Base-by-base conservation (phyloP, 2,329 filamentous ascomycete genomes). In the Cryphonectria japonica region DNA sequence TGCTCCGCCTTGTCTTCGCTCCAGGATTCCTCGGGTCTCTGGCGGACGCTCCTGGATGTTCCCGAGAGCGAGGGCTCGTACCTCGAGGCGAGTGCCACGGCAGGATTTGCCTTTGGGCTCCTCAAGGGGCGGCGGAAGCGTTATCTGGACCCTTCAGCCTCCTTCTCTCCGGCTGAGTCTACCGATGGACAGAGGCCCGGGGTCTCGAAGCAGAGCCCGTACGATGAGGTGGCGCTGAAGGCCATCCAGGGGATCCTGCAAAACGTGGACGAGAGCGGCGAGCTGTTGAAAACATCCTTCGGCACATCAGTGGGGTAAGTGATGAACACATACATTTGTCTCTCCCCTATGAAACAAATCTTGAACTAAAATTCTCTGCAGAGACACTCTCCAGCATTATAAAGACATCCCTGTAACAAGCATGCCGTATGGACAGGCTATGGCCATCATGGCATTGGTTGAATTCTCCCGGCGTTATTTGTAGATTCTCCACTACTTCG, bases 341-440 rank as follows among this genome's bases (percentile, higher is more conserved):
- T 1, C 14, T 14, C 13, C 19, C 41, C 39, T 8, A n/a, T 19
- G 9, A 19, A 3, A 3, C 13, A 26, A n/a, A 8, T 1, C 19
- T 6, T 60, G 39, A n/a, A 19, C 69, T 73, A 39, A 69, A n/a
- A 5, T 14, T 37, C 13, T 37, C 37, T 5, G 37, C 46, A 71
- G 69, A 7, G 84, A 88, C 74, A 86, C 87, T 70, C 79, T 94
- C 77, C 88, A 94, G 80, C 91, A 93, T 79, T 95, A 95, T 77
- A 91, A 92, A 79, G 87, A 93, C 73, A 94, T 95, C 71, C 86
- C 89, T 1, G 81, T 91, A 73, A 95, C 93, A 2, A 91, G 90
- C 75, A 95, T 95, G 93, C 93, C 92, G 8, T 95, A 95, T 76
- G 93, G 93, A 0, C 93, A 95, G 79, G 91, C 92, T 0, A 94